Percentiles rank a stretch among this genome's conserved stretches.
Evolutionary conservation across 1,284 basidiomycete species (phyloP).

Genomic region (Marasmius sp.): DNA sequence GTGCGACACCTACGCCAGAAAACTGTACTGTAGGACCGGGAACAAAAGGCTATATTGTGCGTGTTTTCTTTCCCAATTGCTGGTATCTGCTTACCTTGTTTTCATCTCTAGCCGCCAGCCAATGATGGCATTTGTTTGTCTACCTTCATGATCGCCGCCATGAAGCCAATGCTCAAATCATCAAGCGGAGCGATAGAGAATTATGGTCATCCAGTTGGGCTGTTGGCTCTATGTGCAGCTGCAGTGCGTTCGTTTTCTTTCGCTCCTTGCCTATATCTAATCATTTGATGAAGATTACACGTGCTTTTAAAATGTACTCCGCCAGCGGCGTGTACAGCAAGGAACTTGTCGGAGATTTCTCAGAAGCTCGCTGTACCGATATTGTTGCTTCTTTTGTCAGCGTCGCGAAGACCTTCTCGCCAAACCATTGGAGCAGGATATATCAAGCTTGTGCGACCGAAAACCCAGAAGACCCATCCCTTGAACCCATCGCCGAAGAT

Average conservation of each 20-base stretch:
- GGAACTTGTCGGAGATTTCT: neutral
- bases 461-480: too few relatives aligned
- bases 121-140: neutral
- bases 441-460: too few relatives aligned
- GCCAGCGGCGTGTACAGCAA: neutral
- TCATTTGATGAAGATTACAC: slow-evolving; percentile 12
- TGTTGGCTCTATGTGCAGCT: neutral
- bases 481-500: too few relatives aligned
- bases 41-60: too few relatives aligned
- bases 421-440: too few relatives aligned
- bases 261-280: neutral
- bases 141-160: neutral
- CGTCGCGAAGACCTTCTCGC: too few relatives aligned
- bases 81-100: too few relatives aligned
- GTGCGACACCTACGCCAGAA: slow-evolving; percentile 11
- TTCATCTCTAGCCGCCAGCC: neutral
- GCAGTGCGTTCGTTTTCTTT: slow-evolving; percentile 14
- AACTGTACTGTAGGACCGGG: slow-evolving; percentile 6
- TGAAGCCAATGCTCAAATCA: neutral
- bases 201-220: neutral
- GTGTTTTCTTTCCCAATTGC: neutral
- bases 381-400: neutral
- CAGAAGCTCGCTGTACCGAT: neutral
- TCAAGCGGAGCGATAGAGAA: neutral
- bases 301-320: slow-evolving; percentile 7